Base-by-base conservation (phyloP, 2,329 filamentous ascomycete genomes). In the Capronia coronata region DNA sequence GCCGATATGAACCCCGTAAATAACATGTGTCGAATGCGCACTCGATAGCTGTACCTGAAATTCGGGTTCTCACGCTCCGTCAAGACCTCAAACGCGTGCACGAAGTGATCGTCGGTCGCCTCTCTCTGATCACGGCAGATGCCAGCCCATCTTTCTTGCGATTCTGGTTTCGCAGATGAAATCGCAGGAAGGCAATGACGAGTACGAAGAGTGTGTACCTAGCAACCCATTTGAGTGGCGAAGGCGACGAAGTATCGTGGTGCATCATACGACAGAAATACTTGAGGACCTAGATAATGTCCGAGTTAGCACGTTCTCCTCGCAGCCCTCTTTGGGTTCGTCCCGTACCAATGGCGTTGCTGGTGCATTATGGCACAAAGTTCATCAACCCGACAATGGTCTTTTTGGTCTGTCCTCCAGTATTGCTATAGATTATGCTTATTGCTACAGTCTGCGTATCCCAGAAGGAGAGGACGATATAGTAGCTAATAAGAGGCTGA, bases 381-480 rank as follows among this genome's bases (percentile, higher is more conserved):
- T 84, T 86, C 57, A 79, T 75, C 4, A 83, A 81, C 2, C 87
- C 76, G 5, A 78, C 80, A 8, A 82, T 75, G 0, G 77, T 75
- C 64, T 86, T 87, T 68, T 88, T 88, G 1, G 84, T 87, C 59
- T 85, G 82, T 0, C 84, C 84, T 21, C 80, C 84, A 8, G 86
- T 71, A 61, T 87, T 87, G 13, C 83, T 75, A 0, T 79, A 79
- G 49, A 86, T 74, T 71, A 87, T 75, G 11, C 80, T 82, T 59
- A 87, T 74, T 6, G 76, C 72, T 10, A 87, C 70, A 1, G 80
- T 84, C 60, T 84, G 79, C 0, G 83, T 83, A 0, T 84, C 82
- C 84, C 84, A 88, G 75, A 89, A 89, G 3, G 82, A 86, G 14
- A 87, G 74, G 0, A 80, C 83, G 54, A 88, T 83, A 68, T 88